Evolutionary conservation across 208 protist genomes (phyloP), one percentile per base, ranked within the genome.

Genomic region (Wallacemonas rigidus): DNA sequence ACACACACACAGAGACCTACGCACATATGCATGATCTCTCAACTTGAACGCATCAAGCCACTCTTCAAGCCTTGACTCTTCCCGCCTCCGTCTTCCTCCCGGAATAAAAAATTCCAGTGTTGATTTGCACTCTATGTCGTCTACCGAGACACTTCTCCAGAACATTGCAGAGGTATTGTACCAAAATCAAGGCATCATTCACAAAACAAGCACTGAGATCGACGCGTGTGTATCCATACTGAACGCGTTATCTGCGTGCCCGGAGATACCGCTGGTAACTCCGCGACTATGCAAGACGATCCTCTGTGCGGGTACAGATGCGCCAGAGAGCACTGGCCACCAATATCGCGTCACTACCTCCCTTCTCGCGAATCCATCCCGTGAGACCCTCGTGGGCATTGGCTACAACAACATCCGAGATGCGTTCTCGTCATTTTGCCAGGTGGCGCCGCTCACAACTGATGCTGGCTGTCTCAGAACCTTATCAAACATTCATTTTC

Each of bases 331-430:
- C 35, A 26, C 3, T 38, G 38, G 15, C 7, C 41, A 14, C 6
- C 60, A 15, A 14, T n/a, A 48, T 14, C 12, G 43, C 60, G 15
- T 38, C 43, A 9, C 12, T 15, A 50, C 60, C 17, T 48, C 50
- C 2, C 43, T 65, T 11, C 40, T 65, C 40, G 7, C 60, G n/a
- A 65, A 65, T 17, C 60, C 60, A 14, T 65, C 60, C 41, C 60
- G 60, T 36, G 60, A 65, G 43, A 15, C 38, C 4, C 60, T 65
- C 0, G 60, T 65, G 8, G 60, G 8, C 6, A 8, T 48, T 26
- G 43, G 60, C 15, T 65, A 65, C 60, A 1, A 8, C 43, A n/a
- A 65, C 7, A 48, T 65, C 3, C 60, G 60, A 4, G 38, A 44
- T 4, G 60, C 41, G 5, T 65, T 65, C 43, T 41, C 60, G 11